A percentile compares a stretch with the other conserved stretches of the same genome.
Conservation (phyloP, 139 green algal species). For the Trebouxia sp. region DNA sequence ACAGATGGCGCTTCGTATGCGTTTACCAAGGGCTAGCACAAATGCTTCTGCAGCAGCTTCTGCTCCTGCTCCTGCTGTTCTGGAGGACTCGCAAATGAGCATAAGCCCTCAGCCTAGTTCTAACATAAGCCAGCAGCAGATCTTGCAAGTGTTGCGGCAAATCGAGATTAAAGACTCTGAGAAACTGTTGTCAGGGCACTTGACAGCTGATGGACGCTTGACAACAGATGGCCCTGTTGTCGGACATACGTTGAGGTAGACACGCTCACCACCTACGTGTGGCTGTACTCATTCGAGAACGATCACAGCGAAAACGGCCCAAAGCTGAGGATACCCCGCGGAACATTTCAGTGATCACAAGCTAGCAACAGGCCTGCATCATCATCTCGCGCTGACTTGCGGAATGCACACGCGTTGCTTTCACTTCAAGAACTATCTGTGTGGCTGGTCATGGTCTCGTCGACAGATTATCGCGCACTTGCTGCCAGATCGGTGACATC, state of each 20-base stretch:
- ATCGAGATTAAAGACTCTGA: neutral
- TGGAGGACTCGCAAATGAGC: neutral
- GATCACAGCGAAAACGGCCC: too few species aligned
- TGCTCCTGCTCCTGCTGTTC: neutral
- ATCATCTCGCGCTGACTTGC: too few species aligned
- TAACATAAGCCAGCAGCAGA: neutral
- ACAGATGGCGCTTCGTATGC: neutral
- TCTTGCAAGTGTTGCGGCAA: neutral
- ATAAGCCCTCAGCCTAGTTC: neutral
- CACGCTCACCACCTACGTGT: neutral
- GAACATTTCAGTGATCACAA: too few species aligned
- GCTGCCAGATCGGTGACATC: too few species aligned
- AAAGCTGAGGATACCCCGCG: too few species aligned
- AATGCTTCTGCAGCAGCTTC: neutral
- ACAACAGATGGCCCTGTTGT: neutral
- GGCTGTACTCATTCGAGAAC: too few species aligned
- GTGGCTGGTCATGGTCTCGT: too few species aligned
- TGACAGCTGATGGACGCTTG: slow-evolving; percentile 17
- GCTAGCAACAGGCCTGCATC: too few species aligned
- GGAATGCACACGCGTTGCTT: too few species aligned
- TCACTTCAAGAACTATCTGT: too few species aligned
- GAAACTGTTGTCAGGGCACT: neutral
- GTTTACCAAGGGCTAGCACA: slow-evolving; percentile 23
- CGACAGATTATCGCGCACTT: too few species aligned
- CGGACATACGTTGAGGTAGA: neutral